Evolutionary conservation across 305 asterid species (phyloP).

Genomic region (Caryopteris hybrid): DNA sequence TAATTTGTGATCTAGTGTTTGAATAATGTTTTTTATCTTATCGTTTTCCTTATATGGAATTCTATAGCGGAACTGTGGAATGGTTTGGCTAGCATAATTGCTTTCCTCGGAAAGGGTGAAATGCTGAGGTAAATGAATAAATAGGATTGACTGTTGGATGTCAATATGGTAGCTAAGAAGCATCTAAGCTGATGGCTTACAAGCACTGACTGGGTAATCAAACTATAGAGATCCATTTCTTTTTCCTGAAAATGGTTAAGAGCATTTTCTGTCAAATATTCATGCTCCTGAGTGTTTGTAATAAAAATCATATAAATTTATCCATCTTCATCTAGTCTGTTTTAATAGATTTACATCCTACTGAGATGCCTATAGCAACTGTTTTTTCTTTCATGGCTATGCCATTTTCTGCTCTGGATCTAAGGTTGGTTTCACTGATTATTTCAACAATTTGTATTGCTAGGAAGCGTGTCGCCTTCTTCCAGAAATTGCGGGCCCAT

Average conservation of each 20-base stretch:
- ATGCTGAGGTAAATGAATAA: too few relatives aligned
- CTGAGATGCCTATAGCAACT: background rate
- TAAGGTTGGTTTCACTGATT: constrained; percentile 23
- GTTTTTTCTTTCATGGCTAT: background rate
- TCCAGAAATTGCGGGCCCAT: constrained; percentile 82
- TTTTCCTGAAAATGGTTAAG: background rate
- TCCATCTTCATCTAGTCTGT: background rate
- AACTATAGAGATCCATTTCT: background rate
- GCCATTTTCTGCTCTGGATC: constrained; percentile 34
- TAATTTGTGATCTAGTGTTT: constrained; percentile 8
- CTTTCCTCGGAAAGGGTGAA: background rate
- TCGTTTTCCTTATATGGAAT: constrained; percentile 7
- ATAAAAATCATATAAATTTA: background rate
- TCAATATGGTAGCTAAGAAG: constrained; percentile 6
- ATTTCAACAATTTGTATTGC: constrained; percentile 24
- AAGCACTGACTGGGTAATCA: background rate
- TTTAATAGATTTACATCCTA: background rate
- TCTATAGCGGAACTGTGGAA: background rate
- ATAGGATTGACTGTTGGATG: background rate
- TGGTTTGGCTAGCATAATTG: background rate
- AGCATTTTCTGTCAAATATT: constrained; percentile 2
- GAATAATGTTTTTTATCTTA: constrained; percentile 1
- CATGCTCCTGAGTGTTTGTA: background rate
- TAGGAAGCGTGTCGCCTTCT: constrained; percentile 87
- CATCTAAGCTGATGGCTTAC: background rate